A percentile compares a stretch with the other conserved stretches of the same genome.
phyloP scores from a whole-genome alignment of 225 moss, liverwort and hornwort species.

The Antitrichia curtipendula region DNA sequence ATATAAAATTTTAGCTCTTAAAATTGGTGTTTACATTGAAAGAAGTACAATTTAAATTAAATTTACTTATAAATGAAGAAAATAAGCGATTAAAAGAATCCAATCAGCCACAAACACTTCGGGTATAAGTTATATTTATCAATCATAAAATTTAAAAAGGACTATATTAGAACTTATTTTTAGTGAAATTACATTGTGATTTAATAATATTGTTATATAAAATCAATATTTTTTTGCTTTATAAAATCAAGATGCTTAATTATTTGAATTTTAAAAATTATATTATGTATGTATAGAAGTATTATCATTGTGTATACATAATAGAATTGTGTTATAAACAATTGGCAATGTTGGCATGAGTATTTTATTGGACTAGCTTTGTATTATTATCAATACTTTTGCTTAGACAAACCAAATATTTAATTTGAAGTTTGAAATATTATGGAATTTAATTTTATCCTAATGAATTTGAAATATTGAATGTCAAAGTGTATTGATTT shows the following conservation, averaged over 20 bases:
- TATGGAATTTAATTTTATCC: neutral
- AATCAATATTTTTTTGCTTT: neutral
- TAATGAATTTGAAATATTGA: too few relatives aligned
- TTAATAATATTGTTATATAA: neutral
- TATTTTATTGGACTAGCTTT: too few relatives aligned
- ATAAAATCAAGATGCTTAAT: neutral
- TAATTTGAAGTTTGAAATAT: neutral
- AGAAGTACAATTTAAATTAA: neutral
- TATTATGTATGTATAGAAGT: fast-evolving
- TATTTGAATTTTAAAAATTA: too few relatives aligned
- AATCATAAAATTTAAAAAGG: neutral
- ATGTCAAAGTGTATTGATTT: neutral
- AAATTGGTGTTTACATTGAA: neutral
- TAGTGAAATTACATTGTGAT: fast-evolving
- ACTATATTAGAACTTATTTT: fast-evolving
- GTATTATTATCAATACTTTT: neutral
- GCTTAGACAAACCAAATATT: neutral
- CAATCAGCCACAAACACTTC: neutral
- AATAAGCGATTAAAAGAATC: neutral
- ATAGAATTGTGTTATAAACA: too few relatives aligned
- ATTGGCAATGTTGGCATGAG: too few relatives aligned
- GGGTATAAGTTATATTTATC: neutral
- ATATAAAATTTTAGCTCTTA: neutral
- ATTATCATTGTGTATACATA: too few relatives aligned
- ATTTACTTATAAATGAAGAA: neutral